phyloP scores from a whole-genome alignment of 306 rosid genomes.

The Vigna hirtella region DNA sequence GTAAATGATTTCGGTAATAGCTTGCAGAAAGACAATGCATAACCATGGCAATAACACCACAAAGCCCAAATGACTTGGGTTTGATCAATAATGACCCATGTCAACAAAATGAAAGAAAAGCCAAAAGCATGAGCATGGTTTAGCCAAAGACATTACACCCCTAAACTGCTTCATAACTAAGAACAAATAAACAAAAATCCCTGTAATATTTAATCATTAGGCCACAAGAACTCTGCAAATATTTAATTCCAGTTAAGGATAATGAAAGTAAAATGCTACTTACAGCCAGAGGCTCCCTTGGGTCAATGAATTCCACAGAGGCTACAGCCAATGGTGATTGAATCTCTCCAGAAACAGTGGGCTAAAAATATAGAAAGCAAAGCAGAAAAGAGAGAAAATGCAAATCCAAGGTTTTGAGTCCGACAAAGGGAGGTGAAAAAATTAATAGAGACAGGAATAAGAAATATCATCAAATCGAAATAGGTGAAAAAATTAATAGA shows the following conservation, averaged over 20 bases:
- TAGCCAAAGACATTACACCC: constrained; percentile 3
- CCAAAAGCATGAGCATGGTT: constrained; percentile 3
- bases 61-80: constrained; percentile 6
- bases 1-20: constrained; percentile 42
- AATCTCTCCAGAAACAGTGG: constrained; percentile 83
- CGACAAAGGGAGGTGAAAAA: background rate
- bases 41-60: constrained; percentile 12
- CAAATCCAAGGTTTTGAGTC: background rate
- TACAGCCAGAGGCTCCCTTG: constrained; percentile 92
- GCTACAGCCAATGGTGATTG: constrained; percentile 93
- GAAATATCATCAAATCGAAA: constrained; percentile 22
- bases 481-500: background rate
- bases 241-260: constrained; percentile 17
- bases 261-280: constrained; percentile 38
- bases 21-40: constrained; percentile 32
- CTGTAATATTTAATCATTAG: background rate
- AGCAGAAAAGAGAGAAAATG: background rate
- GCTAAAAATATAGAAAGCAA: constrained; percentile 57
- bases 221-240: constrained; percentile 6
- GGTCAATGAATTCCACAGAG: constrained; percentile 88
- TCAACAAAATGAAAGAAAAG: background rate
- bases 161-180: constrained; percentile 24
- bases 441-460: constrained; percentile 17
- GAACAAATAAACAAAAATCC: background rate
- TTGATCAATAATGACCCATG: background rate